Conservation (phyloP, 139 green algal species). For the Closterium sp. region DNA sequence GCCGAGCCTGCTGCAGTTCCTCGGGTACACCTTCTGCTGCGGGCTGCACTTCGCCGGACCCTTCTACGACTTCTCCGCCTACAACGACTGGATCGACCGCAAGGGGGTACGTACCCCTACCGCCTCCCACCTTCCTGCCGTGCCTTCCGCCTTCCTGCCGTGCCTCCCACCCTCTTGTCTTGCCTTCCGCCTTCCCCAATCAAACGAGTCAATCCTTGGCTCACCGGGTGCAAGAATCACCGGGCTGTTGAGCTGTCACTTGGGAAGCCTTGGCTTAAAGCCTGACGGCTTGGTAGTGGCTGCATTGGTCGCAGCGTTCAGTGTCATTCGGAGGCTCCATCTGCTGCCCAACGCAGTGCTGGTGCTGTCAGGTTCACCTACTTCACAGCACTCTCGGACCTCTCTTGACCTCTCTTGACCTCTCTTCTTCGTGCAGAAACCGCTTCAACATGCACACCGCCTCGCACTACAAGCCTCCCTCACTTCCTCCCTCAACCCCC, state of each 20-base stretch:
- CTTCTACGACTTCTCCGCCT: constrained; percentile 38
- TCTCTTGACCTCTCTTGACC: not conserved
- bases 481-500: too few species aligned
- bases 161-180: not conserved
- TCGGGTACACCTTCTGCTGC: constrained; percentile 41
- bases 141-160: not conserved
- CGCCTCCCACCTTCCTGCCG: not conserved
- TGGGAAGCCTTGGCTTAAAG: too few species aligned
- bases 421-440: not conserved
- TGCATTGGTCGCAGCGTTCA: too few species aligned
- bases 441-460: too few species aligned
- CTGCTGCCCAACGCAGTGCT: too few species aligned
- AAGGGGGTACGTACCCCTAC: constrained; percentile 19
- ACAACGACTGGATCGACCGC: constrained; percentile 34
- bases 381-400: not conserved
- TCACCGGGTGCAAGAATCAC: too few species aligned
- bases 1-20: constrained; percentile 46
- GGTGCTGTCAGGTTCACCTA: not conserved
- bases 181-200: not conserved
- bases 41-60: constrained; percentile 43
- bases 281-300: too few species aligned
- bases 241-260: not conserved
- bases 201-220: too few species aligned
- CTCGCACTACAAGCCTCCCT: too few species aligned
- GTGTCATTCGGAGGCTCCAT: too few species aligned